These are phyloP conservation scores for Poa pratensis DNA, from an alignment of 176 grass and related monocot species.

Conservation along the genomic window DNA sequence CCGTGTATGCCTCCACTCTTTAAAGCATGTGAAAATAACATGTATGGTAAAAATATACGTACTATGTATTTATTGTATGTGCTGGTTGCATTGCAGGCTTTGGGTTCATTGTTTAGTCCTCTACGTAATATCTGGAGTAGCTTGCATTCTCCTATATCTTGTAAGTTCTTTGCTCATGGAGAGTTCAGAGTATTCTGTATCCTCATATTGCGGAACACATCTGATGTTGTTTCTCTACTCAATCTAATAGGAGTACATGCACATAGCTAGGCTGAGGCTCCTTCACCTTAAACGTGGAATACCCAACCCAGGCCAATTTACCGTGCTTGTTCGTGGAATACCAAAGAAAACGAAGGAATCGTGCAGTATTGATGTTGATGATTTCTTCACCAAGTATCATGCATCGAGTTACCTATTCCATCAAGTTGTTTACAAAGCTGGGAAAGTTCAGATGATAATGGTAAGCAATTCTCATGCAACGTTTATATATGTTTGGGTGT, in stretches of 20 bases:
- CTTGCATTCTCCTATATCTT: slow-evolving; percentile 86
- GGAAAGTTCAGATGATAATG: slow-evolving; percentile 93
- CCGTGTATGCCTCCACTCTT: neutral
- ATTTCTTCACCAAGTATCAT: slow-evolving; percentile 91
- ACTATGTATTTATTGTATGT: slow-evolving; percentile 3
- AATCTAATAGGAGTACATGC: slow-evolving; percentile 70
- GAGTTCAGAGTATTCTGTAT: neutral
- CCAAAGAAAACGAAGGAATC: slow-evolving; percentile 67
- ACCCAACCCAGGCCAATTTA: slow-evolving; percentile 43
- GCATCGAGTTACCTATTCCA: slow-evolving; percentile 86
- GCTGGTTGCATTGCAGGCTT: slow-evolving; percentile 64
- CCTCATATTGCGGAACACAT: neutral
- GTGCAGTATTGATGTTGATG: slow-evolving; percentile 56
- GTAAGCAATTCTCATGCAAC: slow-evolving; percentile 39
- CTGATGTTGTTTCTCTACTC: neutral
- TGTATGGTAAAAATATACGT: slow-evolving; percentile 12
- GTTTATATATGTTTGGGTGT: slow-evolving; percentile 4
- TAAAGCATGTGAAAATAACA: neutral
- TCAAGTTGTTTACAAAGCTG: slow-evolving; percentile 85
- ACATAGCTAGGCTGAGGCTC: slow-evolving; percentile 69
- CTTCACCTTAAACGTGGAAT: slow-evolving; percentile 60
- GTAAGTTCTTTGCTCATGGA: slow-evolving; percentile 52
- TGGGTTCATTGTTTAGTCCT: slow-evolving; percentile 90
- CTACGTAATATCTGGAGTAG: slow-evolving; percentile 80
- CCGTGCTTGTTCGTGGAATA: slow-evolving; percentile 62